Base-by-base conservation (phyloP, 495 filamentous ascomycete genomes). In the Pseudevernia furfuracea region DNA sequence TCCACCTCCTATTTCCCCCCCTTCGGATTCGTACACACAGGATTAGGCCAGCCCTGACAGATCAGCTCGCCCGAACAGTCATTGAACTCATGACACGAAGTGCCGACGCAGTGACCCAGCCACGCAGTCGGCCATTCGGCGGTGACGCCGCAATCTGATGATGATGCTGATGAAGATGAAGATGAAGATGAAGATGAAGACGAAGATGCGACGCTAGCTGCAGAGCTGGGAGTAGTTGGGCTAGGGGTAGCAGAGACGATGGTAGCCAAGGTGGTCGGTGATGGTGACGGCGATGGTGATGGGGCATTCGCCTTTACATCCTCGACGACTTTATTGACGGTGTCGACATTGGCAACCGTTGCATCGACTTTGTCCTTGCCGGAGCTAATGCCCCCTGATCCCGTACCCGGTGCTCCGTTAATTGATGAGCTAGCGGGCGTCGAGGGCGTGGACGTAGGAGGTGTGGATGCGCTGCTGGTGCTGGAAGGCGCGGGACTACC, bases 11-110 rank as follows among this genome's bases (percentile, higher is more conserved):
- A 19, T 36, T 21, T 21, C 52, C 52, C 28, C 4, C 7, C 5
- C 52, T 0, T 3, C 52, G 52, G 52, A 34, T 34, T 4, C 17
- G 52, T 55, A 11, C 52, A 55, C 1, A 55, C 52, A 17, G 28
- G 14, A 0, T 55, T 34, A 4, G 52, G 52, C 61, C 61, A 48
- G 2, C 43, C 46, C 44, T 53, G 44, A 25, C 61, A 63, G 43
- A 63, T 39, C 43, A 41, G 9, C 10, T 57, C 61, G 32, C 61
- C 61, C 11, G 37, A 63, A n/a, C 61, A 63, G 11, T 63, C 61
- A 11, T 55, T 55, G 52, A 55, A 55, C 0, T 55, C 30, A 0
- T 21, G 52, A 55, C 52, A 55, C 28, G 52, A 6, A 8, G 52
- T 11, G 17, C 52, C 52, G 52, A 55, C 52, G 30, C 52, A 55